A percentile compares a stretch with the other conserved stretches of the same genome.
phyloP scores from a whole-genome alignment of 768 basidiomycete genomes.

The Chiua virens region DNA sequence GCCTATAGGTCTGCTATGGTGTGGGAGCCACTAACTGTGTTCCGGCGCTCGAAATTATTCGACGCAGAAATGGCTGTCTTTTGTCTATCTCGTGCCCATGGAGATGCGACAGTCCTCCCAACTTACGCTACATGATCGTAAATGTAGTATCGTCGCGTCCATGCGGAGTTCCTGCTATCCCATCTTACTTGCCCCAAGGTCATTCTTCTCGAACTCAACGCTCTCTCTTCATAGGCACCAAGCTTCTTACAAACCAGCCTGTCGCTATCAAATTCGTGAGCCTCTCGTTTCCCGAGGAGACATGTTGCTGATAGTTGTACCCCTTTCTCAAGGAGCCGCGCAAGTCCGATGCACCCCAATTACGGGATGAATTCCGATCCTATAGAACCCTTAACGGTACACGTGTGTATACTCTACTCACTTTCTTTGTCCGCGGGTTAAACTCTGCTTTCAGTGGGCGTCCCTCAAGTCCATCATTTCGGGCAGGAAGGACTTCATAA shows the following conservation, averaged over 20 bases:
- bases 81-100: conserved; percentile 5
- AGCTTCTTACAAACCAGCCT: conserved; percentile 79
- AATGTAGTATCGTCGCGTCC: conserved; percentile 6
- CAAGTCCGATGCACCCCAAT: conserved; percentile 97
- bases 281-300: conserved; percentile 18
- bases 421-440: conserved; percentile 15
- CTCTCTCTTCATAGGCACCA: conserved; percentile 58
- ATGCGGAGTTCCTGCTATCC: conserved; percentile 1
- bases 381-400: conserved; percentile 94
- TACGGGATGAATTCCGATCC: conserved; percentile 95
- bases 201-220: conserved; percentile 11
- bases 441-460: conserved; percentile 62
- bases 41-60: conserved; percentile 15
- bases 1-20: no score
- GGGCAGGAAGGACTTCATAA: conserved; percentile 99
- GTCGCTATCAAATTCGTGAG: conserved; percentile 97
- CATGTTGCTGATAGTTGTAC: conserved; percentile 10
- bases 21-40: conserved; percentile 1
- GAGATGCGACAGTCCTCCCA: conserved; percentile 4
- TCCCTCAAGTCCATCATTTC: conserved; percentile 98
- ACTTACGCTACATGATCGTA: conserved; percentile 4
- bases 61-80: conserved; percentile 1
- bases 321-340: conserved; percentile 71
- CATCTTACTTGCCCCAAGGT: background rate
- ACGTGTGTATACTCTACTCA: conserved; percentile 49